phyloP scores from a whole-genome alignment of 2,329 filamentous ascomycete genomes.

The Leptographium radiaticola region DNA sequence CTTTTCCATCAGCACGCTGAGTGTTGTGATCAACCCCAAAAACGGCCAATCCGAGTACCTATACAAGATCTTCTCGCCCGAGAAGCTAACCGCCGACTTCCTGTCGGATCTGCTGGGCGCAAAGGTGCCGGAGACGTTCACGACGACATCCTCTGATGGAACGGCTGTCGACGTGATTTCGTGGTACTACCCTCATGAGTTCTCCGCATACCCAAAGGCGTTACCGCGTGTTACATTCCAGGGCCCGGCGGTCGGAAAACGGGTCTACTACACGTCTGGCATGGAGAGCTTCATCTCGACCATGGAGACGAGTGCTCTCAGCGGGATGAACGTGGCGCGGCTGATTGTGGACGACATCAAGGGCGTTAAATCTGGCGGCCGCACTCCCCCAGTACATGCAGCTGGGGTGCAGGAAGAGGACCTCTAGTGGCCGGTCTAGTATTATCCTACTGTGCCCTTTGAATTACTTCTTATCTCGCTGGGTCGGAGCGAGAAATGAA shows the following conservation, averaged over 20 bases:
- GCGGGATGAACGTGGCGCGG: constrained; percentile 74
- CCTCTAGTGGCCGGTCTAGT: neutral
- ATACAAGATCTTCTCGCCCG: constrained; percentile 54
- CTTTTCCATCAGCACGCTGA: constrained; percentile 72
- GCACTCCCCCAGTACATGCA: neutral
- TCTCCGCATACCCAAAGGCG: constrained; percentile 76
- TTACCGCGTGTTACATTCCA: constrained; percentile 83
- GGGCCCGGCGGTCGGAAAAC: constrained; percentile 53
- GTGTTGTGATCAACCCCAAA: constrained; percentile 46
- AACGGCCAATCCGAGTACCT: constrained; percentile 40
- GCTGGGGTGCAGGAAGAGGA: neutral
- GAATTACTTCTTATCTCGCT: neutral
- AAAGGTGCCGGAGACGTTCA: constrained; percentile 29
- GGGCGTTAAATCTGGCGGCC: constrained; percentile 6
- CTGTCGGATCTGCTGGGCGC: constrained; percentile 38
- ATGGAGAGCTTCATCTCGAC: constrained; percentile 94
- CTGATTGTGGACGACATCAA: constrained; percentile 47
- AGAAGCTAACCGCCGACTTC: constrained; percentile 37
- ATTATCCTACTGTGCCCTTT: neutral
- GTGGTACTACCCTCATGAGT: constrained; percentile 67
- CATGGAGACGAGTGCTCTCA: constrained; percentile 91
- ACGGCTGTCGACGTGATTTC: constrained; percentile 39
- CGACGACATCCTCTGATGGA: constrained; percentile 7
- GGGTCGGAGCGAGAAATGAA: neutral
- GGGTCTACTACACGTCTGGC: constrained; percentile 57